A percentile compares a stretch with the other conserved stretches of the same genome.
phyloP scores from a whole-genome alignment of 108 stramenopile genomes.

The Cyclotella atomus region DNA sequence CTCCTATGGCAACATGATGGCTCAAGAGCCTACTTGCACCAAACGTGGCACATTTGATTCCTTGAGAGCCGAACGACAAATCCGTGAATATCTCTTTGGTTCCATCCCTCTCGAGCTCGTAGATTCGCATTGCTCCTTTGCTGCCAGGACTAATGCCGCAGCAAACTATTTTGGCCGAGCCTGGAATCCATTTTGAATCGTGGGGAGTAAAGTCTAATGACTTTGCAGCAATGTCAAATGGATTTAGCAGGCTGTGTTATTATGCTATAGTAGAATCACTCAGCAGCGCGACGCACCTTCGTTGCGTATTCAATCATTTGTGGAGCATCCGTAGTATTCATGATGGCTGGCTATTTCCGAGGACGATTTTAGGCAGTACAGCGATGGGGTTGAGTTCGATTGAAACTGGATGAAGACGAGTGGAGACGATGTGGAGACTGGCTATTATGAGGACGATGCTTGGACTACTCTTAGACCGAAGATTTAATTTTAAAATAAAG shows the following conservation, averaged over 20 bases:
- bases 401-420: neutral
- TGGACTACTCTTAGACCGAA: too few relatives aligned
- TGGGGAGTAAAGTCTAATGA: slow-evolving; percentile 79
- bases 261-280: too few relatives aligned
- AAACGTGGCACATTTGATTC: slow-evolving; percentile 91
- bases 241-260: neutral
- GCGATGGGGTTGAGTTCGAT: neutral
- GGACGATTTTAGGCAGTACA: neutral
- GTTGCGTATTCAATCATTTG: slow-evolving; percentile 87
- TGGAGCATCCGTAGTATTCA: slow-evolving; percentile 89
- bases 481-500: too few relatives aligned
- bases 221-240: slow-evolving; percentile 1
- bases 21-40: slow-evolving; percentile 80
- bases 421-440: too few relatives aligned
- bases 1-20: slow-evolving; percentile 75
- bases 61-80: slow-evolving; percentile 53
- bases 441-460: too few relatives aligned
- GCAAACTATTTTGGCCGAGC: slow-evolving; percentile 70
- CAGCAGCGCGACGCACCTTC: slow-evolving; percentile 44
- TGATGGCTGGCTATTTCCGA: slow-evolving; percentile 13
- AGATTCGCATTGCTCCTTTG: slow-evolving; percentile 74
- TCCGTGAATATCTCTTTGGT: slow-evolving; percentile 54
- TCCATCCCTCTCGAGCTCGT: slow-evolving; percentile 75
- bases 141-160: slow-evolving; percentile 80
- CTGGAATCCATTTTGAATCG: slow-evolving; percentile 84